phyloP scores from a whole-genome alignment of 108 stramenopile species.

The Nannochloropsis granulata region DNA sequence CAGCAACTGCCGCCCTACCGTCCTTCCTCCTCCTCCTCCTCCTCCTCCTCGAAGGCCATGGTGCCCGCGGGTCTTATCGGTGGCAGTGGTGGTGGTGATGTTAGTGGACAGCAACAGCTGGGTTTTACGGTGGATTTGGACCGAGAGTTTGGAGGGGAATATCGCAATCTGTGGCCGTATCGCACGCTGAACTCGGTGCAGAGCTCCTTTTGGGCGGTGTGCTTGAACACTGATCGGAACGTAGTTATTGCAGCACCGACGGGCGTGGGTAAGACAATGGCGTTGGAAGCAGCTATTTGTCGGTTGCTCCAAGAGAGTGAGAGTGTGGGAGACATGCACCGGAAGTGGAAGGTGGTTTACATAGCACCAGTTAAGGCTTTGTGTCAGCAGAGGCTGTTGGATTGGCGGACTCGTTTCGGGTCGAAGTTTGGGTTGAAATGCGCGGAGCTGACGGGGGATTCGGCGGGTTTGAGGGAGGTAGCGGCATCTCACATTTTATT shows the following conservation, averaged over 20 bases:
- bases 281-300: constrained; percentile 88
- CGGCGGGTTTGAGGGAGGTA: constrained; percentile 44
- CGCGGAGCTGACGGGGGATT: constrained; percentile 65
- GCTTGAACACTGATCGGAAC: constrained; percentile 22
- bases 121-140: not conserved
- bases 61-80: too few relatives aligned
- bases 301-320: constrained; percentile 40
- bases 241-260: constrained; percentile 4
- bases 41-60: too few relatives aligned
- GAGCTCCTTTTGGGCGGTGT: constrained; percentile 17
- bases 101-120: not conserved
- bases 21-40: too few relatives aligned
- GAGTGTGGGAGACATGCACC: constrained; percentile 25
- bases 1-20: too few relatives aligned
- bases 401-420: constrained; percentile 60
- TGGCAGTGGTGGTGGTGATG: too few relatives aligned
- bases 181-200: constrained; percentile 20
- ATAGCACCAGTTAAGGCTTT: constrained; percentile 85
- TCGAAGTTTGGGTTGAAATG: constrained; percentile 34
- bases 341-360: constrained; percentile 62
- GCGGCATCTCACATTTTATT: constrained; percentile 60
- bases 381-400: constrained; percentile 68
- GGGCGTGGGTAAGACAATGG: constrained; percentile 21
- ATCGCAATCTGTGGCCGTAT: constrained; percentile 18
- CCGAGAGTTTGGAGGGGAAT: not conserved